Evolutionary conservation across 108 stramenopile genomes (phyloP).

Genomic region (Cyclotella sp.): DNA sequence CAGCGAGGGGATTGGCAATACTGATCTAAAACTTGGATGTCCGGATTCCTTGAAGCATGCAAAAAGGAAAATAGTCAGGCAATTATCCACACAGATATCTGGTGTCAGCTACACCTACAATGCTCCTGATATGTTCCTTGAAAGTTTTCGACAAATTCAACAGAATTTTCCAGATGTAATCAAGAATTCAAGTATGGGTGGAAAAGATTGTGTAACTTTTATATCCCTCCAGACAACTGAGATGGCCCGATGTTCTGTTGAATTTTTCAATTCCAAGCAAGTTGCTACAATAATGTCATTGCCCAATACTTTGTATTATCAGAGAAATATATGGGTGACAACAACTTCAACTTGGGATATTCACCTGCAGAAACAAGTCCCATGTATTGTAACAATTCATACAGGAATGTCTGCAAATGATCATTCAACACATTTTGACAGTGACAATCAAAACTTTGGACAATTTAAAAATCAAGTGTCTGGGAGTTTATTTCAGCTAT

Average conservation of each 20-base stretch:
- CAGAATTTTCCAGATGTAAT: background rate
- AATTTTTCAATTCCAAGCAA: background rate
- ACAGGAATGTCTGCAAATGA: background rate
- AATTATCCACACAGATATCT: background rate
- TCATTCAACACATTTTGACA: background rate
- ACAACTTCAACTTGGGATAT: background rate
- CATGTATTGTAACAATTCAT: slow-evolving; percentile 1
- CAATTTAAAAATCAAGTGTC: background rate
- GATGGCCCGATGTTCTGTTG: background rate
- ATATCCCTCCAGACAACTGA: background rate
- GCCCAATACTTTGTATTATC: background rate
- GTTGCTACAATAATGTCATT: background rate
- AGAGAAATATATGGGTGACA: background rate
- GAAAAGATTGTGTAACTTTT: background rate
- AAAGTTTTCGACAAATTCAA: background rate
- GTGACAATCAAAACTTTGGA: background rate
- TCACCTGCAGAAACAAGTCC: background rate
- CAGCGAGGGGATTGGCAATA: background rate
- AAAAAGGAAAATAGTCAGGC: background rate
- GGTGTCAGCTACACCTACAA: background rate
- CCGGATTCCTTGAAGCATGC: background rate
- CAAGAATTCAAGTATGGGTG: background rate
- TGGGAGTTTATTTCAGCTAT: background rate
- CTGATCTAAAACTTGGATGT: background rate
- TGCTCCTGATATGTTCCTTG: background rate